Evolutionary conservation across 306 rosid genomes (phyloP).

Genomic region (Pterocarpus santalinus): DNA sequence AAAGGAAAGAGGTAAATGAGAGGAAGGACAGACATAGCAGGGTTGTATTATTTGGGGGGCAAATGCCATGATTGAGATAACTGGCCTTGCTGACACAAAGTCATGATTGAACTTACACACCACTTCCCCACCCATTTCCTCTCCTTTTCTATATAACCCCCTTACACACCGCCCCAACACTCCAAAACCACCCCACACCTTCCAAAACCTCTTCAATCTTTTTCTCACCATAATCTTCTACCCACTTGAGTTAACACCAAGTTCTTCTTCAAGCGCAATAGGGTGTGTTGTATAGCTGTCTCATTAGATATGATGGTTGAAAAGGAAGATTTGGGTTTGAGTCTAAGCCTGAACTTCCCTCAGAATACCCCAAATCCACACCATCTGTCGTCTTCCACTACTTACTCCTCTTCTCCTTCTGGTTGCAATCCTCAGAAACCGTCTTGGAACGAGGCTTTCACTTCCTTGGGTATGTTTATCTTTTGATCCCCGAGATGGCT

Average conservation of each 20-base stretch:
- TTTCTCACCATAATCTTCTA: not conserved
- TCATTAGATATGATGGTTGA: slow-evolving; percentile 50
- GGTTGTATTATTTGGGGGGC: slow-evolving; percentile 61
- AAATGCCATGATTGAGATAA: slow-evolving; percentile 74
- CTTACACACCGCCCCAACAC: slow-evolving; percentile 19
- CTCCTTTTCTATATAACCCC: slow-evolving; percentile 64
- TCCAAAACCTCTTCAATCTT: not conserved
- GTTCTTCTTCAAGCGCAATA: not conserved
- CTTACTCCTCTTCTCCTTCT: slow-evolving; percentile 46
- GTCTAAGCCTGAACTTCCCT: slow-evolving; percentile 72
- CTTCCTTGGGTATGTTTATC: slow-evolving; percentile 54
- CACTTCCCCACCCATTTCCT: slow-evolving; percentile 30
- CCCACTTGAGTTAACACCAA: not conserved
- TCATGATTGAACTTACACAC: slow-evolving; percentile 63
- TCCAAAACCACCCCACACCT: not conserved
- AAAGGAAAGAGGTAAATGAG: slow-evolving; percentile 17
- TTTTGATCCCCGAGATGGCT: not conserved
- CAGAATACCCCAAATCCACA: slow-evolving; percentile 49
- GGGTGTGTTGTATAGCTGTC: not conserved
- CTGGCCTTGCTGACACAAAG: slow-evolving; percentile 69
- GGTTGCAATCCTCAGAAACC: slow-evolving; percentile 47
- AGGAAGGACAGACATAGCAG: slow-evolving; percentile 42
- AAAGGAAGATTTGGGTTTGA: slow-evolving; percentile 79
- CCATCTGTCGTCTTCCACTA: slow-evolving; percentile 57
- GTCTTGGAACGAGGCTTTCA: slow-evolving; percentile 53